A percentile compares a stretch with the other conserved stretches of the same genome.
phyloP scores from a whole-genome alignment of 75 land plant genomes.

The Selaginella tamariscina region DNA sequence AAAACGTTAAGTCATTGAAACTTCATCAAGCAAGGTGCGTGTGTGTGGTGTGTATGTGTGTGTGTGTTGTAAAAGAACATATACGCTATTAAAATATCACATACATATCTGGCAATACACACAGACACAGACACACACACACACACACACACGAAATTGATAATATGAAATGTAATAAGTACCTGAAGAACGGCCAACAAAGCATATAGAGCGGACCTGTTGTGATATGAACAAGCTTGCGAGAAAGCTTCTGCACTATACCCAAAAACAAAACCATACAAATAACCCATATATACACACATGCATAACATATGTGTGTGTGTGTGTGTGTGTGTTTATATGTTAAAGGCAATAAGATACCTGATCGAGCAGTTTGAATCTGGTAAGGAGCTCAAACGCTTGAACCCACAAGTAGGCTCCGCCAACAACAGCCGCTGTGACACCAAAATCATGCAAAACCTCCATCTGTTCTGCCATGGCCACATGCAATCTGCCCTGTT shows the following conservation, averaged over 20 bases:
- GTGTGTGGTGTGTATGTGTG: not conserved
- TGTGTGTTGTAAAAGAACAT: not conserved
- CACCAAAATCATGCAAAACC: conserved; percentile 27
- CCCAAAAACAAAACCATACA: not conserved
- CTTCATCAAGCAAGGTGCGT: too few relatives aligned
- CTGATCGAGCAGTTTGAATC: conserved; percentile 40
- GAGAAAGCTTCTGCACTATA: conserved; percentile 22
- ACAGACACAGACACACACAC: not conserved
- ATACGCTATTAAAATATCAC: not conserved
- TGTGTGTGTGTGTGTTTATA: not conserved
- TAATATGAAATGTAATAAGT: not conserved
- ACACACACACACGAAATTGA: not conserved
- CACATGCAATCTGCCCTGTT: too few relatives aligned
- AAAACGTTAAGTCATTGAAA: conserved; percentile 15
- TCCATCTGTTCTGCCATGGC: too few relatives aligned
- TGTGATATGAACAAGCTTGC: conserved; percentile 72
- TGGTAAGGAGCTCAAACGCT: conserved; percentile 44
- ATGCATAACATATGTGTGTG: not conserved
- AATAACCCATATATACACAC: conserved; percentile 31
- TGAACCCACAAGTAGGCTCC: conserved; percentile 53
- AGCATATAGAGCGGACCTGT: conserved; percentile 57
- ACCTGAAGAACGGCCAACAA: conserved; percentile 90
- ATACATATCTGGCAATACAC: too few relatives aligned
- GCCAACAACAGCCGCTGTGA: conserved; percentile 25
- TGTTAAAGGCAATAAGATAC: conserved; percentile 15